phyloP scores from a whole-genome alignment of 805 yeast genomes.

The Suhomyces xylopsoci region DNA sequence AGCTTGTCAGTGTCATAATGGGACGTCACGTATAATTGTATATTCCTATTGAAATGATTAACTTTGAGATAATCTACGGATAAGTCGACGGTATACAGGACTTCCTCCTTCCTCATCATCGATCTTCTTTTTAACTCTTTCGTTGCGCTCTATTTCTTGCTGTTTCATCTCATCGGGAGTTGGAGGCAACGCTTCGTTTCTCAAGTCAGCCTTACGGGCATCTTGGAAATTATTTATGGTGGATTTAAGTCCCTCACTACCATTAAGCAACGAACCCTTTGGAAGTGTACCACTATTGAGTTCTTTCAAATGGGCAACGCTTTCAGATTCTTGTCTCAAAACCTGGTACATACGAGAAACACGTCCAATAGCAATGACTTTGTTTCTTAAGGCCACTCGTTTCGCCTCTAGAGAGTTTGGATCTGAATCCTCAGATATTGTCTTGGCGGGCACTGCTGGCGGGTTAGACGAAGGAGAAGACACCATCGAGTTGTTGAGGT shows the following conservation, averaged over 20 bases:
- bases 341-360: conserved; percentile 90
- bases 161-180: conserved; percentile 52
- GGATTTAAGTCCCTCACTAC: conserved; percentile 71
- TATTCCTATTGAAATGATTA: not conserved
- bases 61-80: conserved; percentile 30
- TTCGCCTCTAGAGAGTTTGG: conserved; percentile 28
- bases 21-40: not conserved
- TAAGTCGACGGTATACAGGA: conserved; percentile 39
- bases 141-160: conserved; percentile 46
- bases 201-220: conserved; percentile 74
- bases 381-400: conserved; percentile 65
- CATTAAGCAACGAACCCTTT: conserved; percentile 79
- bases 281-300: conserved; percentile 78
- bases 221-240: conserved; percentile 75
- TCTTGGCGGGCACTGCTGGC: conserved; percentile 4
- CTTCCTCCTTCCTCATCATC: conserved; percentile 25
- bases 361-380: conserved; percentile 93
- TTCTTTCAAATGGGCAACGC: conserved; percentile 73
- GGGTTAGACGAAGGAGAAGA: conserved; percentile 11
- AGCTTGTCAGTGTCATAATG: too few relatives aligned
- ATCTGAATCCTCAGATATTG: not conserved
- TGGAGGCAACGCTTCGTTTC: conserved; percentile 90
- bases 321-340: conserved; percentile 83
- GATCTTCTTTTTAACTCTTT: conserved; percentile 37
- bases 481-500: conserved; percentile 17